phyloP scores from a whole-genome alignment of 2,329 filamentous ascomycete genomes.

The Hypomyces rosellus region DNA sequence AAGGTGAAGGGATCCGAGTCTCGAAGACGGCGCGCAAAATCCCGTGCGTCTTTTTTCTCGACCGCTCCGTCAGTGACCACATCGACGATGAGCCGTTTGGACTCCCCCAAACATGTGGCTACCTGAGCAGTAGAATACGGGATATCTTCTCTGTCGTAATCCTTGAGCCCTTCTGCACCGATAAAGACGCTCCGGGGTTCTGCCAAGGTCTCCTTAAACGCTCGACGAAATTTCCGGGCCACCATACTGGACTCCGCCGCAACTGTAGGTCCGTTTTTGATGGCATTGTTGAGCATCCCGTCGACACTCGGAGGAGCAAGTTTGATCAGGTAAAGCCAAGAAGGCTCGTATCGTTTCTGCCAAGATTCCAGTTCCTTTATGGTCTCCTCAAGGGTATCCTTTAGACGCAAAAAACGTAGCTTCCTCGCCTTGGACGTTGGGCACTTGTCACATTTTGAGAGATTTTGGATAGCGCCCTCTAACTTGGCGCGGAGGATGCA shows the following conservation, averaged over 20 bases:
- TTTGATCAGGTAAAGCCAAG: constrained; percentile 14
- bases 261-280: background rate
- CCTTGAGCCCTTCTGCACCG: background rate
- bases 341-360: constrained; percentile 11
- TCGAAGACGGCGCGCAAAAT: constrained; percentile 1
- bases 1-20: constrained; percentile 2
- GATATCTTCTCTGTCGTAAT: no score
- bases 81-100: no score
- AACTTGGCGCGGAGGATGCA: constrained; percentile 15
- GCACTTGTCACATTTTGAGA: constrained; percentile 3
- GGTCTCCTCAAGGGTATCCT: constrained; percentile 7
- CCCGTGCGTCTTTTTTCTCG: background rate
- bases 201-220: no score
- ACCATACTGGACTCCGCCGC: background rate
- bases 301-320: constrained; percentile 7
- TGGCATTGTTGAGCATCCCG: constrained; percentile 6
- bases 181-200: no score
- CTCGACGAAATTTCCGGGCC: no score
- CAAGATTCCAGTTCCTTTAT: constrained; percentile 12
- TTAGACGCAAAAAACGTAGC: constrained; percentile 1
- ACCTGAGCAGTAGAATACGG: background rate
- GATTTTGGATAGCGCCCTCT: constrained; percentile 9
- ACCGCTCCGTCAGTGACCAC: no score
- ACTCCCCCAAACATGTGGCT: background rate
- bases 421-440: constrained; percentile 3